These are phyloP conservation scores for Neocallimastix lanati DNA, from an alignment of 192 early-diverging fungal genomes.

Conservation along the genomic window DNA sequence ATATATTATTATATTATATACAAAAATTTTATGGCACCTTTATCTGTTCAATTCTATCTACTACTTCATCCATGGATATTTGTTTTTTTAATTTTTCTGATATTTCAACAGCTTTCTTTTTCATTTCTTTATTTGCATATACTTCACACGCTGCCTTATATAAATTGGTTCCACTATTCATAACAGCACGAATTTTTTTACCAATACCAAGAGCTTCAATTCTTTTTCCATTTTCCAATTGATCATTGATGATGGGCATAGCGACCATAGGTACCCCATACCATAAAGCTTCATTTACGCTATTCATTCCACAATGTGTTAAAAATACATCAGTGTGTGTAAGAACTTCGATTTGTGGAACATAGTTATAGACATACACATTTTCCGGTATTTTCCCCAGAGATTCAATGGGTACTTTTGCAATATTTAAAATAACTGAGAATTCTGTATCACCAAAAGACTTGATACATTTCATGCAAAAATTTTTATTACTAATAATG, in stretches of 20 bases:
- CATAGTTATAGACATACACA: background rate
- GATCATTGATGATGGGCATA: background rate
- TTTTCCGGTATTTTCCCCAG: background rate
- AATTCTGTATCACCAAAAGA: background rate
- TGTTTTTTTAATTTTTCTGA: too few species aligned
- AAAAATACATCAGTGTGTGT: background rate
- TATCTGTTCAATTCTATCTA: too few species aligned
- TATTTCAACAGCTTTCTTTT: background rate
- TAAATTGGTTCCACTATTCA: background rate
- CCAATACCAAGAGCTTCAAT: background rate
- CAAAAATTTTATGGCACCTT: too few species aligned
- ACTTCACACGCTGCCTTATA: too few species aligned
- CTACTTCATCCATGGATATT: too few species aligned
- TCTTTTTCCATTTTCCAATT: background rate
- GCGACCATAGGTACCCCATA: background rate
- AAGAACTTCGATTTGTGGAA: background rate
- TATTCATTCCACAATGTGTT: background rate
- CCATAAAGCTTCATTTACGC: background rate
- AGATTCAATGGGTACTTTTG: background rate
- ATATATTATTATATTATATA: too few species aligned
- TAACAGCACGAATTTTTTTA: background rate
- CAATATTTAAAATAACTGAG: background rate
- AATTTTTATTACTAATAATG: background rate
- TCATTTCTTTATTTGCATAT: background rate
- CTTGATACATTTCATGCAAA: background rate